phyloP scores from a whole-genome alignment of 2,329 filamentous ascomycete genomes.

The Aureobasidium musti region DNA sequence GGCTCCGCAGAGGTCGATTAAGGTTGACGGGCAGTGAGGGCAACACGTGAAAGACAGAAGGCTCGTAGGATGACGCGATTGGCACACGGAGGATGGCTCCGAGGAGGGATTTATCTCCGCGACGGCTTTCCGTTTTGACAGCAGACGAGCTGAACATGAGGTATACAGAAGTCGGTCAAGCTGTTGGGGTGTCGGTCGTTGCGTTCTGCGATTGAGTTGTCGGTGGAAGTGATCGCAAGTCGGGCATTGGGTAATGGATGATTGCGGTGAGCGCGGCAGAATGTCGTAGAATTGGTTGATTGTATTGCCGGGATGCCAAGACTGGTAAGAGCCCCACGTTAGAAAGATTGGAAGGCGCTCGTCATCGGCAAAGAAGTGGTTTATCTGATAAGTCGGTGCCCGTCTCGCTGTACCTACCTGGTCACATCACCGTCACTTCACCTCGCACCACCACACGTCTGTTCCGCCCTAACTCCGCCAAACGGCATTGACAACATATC shows the following conservation, averaged over 20 bases:
- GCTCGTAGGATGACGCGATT: neutral
- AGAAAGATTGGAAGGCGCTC: slow-evolving; percentile 2
- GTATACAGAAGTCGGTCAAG: neutral
- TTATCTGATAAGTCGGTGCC: slow-evolving; percentile 20
- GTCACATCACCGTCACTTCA: slow-evolving; percentile 5
- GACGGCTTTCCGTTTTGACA: neutral
- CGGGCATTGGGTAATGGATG: neutral
- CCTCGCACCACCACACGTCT: neutral
- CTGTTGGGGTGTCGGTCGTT: too few species aligned
- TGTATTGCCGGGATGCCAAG: neutral
- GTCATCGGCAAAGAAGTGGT: slow-evolving; percentile 23
- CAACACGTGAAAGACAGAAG: neutral
- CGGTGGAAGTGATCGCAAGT: neutral
- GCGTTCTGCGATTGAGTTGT: neutral
- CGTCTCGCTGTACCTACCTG: neutral
- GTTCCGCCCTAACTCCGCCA: neutral
- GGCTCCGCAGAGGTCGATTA: neutral
- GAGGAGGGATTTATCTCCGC: neutral
- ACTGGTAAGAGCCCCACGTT: slow-evolving; percentile 12
- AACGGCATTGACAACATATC: neutral
- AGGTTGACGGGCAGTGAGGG: neutral
- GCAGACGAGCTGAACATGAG: neutral
- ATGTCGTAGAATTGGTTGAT: slow-evolving; percentile 1
- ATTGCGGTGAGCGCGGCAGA: slow-evolving; percentile 11
- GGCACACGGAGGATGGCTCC: slow-evolving; percentile 9